Evolutionary conservation across 2,329 filamentous ascomycete genomes (phyloP).

Genomic region (Fusarium sp.): DNA sequence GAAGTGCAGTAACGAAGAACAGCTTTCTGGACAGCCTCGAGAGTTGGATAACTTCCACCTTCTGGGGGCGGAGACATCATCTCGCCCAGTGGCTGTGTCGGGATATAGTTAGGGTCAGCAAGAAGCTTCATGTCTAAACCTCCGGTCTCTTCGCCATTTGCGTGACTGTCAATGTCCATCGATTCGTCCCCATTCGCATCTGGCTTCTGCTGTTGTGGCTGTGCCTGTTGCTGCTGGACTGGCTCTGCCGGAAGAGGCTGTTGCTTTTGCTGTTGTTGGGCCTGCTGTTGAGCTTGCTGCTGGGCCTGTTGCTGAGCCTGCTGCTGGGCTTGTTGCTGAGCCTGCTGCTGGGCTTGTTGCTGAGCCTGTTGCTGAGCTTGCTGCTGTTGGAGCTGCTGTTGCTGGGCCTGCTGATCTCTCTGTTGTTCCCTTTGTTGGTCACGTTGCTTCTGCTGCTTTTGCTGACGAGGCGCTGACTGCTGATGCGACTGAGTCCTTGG

Average conservation of each 20-base stretch:
- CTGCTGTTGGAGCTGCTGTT: conserved; percentile 39
- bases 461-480: conserved; percentile 47
- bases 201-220: conserved; percentile 54
- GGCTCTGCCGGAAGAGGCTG: conserved; percentile 50
- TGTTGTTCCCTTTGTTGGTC: conserved; percentile 52
- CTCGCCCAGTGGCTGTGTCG: conserved; percentile 65
- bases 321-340: conserved; percentile 47
- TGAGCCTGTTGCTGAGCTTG: conserved; percentile 35
- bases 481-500: conserved; percentile 46
- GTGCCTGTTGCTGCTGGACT: conserved; percentile 47
- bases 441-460: conserved; percentile 47
- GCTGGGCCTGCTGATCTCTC: conserved; percentile 46
- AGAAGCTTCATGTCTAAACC: conserved; percentile 61
- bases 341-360: conserved; percentile 48
- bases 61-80: conserved; percentile 74
- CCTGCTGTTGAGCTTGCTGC: conserved; percentile 44
- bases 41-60: conserved; percentile 71
- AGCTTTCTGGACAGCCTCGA: conserved; percentile 73
- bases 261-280: conserved; percentile 46
- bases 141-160: conserved; percentile 60
- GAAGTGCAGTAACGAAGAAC: conserved; percentile 74
- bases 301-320: conserved; percentile 43
- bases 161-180: conserved; percentile 65
- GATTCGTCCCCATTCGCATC: conserved; percentile 60
- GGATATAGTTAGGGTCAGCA: conserved; percentile 63